Percentiles rank a stretch among this genome's conserved stretches.
Evolutionary conservation across 495 filamentous ascomycete species (phyloP).

Genomic region (Lepidopterella palustris): DNA sequence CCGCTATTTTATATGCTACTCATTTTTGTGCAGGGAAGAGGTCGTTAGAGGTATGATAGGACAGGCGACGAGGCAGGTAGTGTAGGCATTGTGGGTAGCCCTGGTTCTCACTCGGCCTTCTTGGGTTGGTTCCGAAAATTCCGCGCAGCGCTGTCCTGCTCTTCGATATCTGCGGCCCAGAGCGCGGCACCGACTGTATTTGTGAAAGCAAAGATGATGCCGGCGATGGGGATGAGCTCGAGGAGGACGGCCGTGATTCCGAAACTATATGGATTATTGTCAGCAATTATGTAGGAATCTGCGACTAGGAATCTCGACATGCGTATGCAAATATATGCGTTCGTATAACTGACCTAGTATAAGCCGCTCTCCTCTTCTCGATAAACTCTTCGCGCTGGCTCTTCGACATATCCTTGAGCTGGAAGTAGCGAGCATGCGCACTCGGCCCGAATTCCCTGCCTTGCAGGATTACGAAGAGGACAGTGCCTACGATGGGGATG

Average conservation of each 20-base stretch:
- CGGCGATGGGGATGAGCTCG: slow-evolving; percentile 77
- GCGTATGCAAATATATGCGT: not conserved
- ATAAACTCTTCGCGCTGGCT: slow-evolving; percentile 59
- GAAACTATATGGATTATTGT: slow-evolving; percentile 49
- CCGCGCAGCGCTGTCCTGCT: slow-evolving; percentile 26
- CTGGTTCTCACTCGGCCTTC: slow-evolving; percentile 26
- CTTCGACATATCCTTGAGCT: slow-evolving; percentile 73
- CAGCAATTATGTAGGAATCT: not conserved
- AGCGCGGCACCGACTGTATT: slow-evolving; percentile 89
- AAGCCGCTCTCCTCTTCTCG: slow-evolving; percentile 54
- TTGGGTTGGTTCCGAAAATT: slow-evolving; percentile 23
- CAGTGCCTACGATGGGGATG: slow-evolving; percentile 80
- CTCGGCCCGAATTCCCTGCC: slow-evolving; percentile 52
- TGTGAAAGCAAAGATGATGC: slow-evolving; percentile 81
- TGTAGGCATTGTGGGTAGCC: not conserved
- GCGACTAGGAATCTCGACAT: not conserved
- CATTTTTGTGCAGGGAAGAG: no score
- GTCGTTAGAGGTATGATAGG: not conserved
- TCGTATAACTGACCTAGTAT: slow-evolving; percentile 70
- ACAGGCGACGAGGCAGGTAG: not conserved
- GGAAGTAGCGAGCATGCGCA: slow-evolving; percentile 67
- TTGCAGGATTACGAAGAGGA: slow-evolving; percentile 69
- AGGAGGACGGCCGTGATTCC: slow-evolving; percentile 68
- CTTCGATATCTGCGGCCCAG: slow-evolving; percentile 90
- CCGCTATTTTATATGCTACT: not conserved